Conservation (phyloP, 2,329 filamentous ascomycete genomes). For the Teratosphaeriaceae sp. region DNA sequence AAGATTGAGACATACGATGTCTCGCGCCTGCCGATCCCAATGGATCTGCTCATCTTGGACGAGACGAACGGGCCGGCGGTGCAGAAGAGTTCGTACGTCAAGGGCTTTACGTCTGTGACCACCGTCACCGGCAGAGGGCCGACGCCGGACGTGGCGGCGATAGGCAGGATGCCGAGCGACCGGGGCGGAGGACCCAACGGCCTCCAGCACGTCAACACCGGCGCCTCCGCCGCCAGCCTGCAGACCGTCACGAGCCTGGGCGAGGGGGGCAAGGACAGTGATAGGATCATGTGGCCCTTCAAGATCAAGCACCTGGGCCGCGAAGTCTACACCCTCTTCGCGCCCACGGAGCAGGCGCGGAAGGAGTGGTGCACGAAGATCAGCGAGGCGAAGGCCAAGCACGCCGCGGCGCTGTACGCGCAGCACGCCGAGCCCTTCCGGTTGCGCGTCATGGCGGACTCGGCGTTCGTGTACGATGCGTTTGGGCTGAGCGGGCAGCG, state of each 20-base stretch:
- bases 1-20: constrained; percentile 86
- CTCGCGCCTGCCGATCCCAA: constrained; percentile 89
- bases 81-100: constrained; percentile 63
- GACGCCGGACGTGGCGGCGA: constrained; percentile 41
- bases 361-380: constrained; percentile 92
- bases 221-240: constrained; percentile 48
- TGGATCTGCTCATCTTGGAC: constrained; percentile 90
- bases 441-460: constrained; percentile 83
- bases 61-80: constrained; percentile 89
- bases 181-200: constrained; percentile 40
- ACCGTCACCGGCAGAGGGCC: constrained; percentile 41
- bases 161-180: constrained; percentile 38
- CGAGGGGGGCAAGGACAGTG: constrained; percentile 59
- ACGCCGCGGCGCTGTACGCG: constrained; percentile 78
- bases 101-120: constrained; percentile 63
- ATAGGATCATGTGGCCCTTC: constrained; percentile 86
- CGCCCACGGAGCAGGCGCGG: constrained; percentile 65
- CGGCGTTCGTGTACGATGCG: constrained; percentile 76
- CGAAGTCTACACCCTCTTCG: constrained; percentile 87
- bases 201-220: constrained; percentile 62
- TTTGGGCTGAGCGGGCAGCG: constrained; percentile 40
- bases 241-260: constrained; percentile 47
- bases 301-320: constrained; percentile 91
- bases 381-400: constrained; percentile 86
- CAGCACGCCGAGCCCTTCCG: constrained; percentile 97